These are phyloP conservation scores for Striga hermonthica DNA, from an alignment of 305 asterid genomes.

Conservation along the genomic window DNA sequence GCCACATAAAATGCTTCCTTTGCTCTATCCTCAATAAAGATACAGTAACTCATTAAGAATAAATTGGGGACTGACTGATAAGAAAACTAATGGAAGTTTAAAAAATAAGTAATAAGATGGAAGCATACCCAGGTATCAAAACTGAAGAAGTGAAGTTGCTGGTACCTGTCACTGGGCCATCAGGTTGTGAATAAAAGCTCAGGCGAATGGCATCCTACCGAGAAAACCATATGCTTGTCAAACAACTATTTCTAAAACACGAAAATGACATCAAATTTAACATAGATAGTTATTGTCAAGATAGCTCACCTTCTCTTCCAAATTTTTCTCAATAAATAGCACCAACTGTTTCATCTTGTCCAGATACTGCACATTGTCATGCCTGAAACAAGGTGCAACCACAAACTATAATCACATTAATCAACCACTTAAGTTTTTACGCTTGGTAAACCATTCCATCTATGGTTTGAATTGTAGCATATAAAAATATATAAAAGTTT, in stretches of 20 bases:
- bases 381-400: slow-evolving; percentile 53
- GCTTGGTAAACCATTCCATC: slow-evolving; percentile 20
- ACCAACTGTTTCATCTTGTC: slow-evolving; percentile 95
- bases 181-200: slow-evolving; percentile 89
- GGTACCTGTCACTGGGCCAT: slow-evolving; percentile 79
- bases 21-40: slow-evolving; percentile 37
- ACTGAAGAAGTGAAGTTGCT: slow-evolving; percentile 72
- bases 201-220: slow-evolving; percentile 62
- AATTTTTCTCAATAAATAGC: slow-evolving; percentile 74
- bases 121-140: slow-evolving; percentile 80
- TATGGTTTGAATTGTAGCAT: slow-evolving; percentile 16
- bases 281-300: slow-evolving; percentile 21
- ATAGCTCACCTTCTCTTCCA: slow-evolving; percentile 77
- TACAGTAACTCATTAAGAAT: slow-evolving; percentile 31
- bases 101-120: not conserved
- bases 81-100: slow-evolving; percentile 27
- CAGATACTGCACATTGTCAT: slow-evolving; percentile 88
- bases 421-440: slow-evolving; percentile 24
- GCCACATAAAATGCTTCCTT: slow-evolving; percentile 93
- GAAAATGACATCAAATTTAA: not conserved
- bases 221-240: slow-evolving; percentile 23
- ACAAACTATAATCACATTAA: slow-evolving; percentile 18
- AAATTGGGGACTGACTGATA: slow-evolving; percentile 7
- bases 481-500: not conserved
- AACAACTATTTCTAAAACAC: slow-evolving; percentile 6